These are phyloP conservation scores for Rubia balearica DNA, from an alignment of 305 asterid species.

Conservation along the genomic window DNA sequence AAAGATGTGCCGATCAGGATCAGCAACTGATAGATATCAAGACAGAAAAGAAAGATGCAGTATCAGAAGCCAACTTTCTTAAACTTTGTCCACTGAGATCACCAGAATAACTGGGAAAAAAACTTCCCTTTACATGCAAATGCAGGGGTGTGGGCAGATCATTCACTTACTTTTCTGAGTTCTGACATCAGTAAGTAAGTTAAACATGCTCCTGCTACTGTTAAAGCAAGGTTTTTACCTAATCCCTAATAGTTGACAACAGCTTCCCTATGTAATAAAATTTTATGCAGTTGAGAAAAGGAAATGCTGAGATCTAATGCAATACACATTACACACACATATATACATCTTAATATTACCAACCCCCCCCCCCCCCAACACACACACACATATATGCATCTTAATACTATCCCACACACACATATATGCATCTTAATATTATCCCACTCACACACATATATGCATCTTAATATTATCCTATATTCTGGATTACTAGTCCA, in stretches of 20 bases:
- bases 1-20: background rate
- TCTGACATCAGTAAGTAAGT: background rate
- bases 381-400: too few species aligned
- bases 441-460: too few species aligned
- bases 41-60: constrained; percentile 1
- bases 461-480: background rate
- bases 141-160: background rate
- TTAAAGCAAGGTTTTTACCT: background rate
- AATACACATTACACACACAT: too few species aligned
- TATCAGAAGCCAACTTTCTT: background rate
- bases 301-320: background rate
- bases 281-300: too few species aligned
- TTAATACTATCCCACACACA: too few species aligned
- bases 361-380: background rate
- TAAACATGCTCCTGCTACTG: background rate
- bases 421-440: too few species aligned
- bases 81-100: background rate
- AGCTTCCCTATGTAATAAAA: too few species aligned
- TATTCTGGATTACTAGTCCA: background rate
- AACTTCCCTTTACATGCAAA: background rate
- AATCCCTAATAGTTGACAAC: background rate
- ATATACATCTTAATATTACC: too few species aligned
- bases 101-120: background rate
- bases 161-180: background rate
- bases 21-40: background rate